Conservation (phyloP, 1,139 yeast species). For the Candida tetrigidarum region DNA sequence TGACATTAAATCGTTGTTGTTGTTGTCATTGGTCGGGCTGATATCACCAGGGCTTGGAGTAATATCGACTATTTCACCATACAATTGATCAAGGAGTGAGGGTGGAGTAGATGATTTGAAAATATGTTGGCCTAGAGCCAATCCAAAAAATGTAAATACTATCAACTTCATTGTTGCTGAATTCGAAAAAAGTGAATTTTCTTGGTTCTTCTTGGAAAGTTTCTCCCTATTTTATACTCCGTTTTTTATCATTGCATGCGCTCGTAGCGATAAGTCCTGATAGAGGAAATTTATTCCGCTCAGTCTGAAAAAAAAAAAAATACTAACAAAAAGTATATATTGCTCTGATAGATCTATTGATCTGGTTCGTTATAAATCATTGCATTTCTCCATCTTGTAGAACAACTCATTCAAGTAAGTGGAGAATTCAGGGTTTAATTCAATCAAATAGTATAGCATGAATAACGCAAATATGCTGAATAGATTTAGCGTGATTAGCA, state of each 20-base stretch:
- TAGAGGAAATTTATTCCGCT: slow-evolving; percentile 2
- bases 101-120: neutral
- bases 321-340: neutral
- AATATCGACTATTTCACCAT: slow-evolving; percentile 16
- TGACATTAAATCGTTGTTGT: neutral
- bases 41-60: neutral
- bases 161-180: neutral
- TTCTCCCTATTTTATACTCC: neutral
- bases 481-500: neutral
- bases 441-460: neutral
- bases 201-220: neutral
- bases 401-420: slow-evolving; percentile 1
- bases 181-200: neutral
- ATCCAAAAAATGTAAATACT: neutral
- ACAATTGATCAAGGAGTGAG: slow-evolving; percentile 17
- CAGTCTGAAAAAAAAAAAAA: neutral
- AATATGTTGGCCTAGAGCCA: neutral
- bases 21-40: neutral
- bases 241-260: neutral
- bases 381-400: slow-evolving; percentile 6
- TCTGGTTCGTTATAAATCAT: slow-evolving; percentile 3
- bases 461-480: neutral
- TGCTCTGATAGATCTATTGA: neutral
- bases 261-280: neutral
- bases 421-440: neutral